Base-by-base conservation (phyloP, 2,329 filamentous ascomycete genomes). In the Drechslerella dactyloides region DNA sequence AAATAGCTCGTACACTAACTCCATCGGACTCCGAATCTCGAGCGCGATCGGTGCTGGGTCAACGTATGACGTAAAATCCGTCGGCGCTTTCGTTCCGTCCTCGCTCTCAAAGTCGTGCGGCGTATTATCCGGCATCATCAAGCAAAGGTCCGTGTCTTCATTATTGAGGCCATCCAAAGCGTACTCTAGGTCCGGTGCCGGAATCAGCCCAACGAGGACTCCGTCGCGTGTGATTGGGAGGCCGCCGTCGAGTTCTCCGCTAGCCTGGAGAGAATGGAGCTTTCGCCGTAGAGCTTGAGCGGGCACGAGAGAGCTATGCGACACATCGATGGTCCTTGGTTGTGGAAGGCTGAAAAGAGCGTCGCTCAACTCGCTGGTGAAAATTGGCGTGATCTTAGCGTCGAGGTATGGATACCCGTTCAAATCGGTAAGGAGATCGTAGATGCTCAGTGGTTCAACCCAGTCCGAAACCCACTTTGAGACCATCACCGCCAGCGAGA, bases 391-490 rank as follows among this genome's bases (percentile, higher is more conserved):
- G 73, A 93, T 86, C 79, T 97, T 97, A 81, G 96, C 96, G 80
- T 96, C 92, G n/a, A 99, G 85, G 81, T 96, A 97, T 0, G 94
- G 94, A 75, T 97, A 99, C 1, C 91, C 90, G 80, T 99, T 97
- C 89, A 99, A 93, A 78, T 94, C 92, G 0, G 93, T 97, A 17
- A 97, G 83, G 10, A 97, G 85, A 78, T 97, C 94, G 78, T 97
- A 97, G 73, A 99, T 97, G 79, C 91, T 96, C 59, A 91, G 84
- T 15, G 93, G 94, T 79, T 99, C 94, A 57, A 99, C 86, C 2
- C 92, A 93, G 80, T 97, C 94, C 0, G 94, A 93, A 0, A 92
- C 96, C 94, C 94, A 99, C 81, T 99, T 99, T n/a, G 93, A 88
- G 27, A 96, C 92, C 2, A 97, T 83, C 35, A 99, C 91, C 0